Percentiles rank a stretch among this genome's conserved stretches.
These are phyloP conservation scores for Aspergillus hancockii DNA, from an alignment of 495 filamentous ascomycete genomes.

Conservation along the genomic window DNA sequence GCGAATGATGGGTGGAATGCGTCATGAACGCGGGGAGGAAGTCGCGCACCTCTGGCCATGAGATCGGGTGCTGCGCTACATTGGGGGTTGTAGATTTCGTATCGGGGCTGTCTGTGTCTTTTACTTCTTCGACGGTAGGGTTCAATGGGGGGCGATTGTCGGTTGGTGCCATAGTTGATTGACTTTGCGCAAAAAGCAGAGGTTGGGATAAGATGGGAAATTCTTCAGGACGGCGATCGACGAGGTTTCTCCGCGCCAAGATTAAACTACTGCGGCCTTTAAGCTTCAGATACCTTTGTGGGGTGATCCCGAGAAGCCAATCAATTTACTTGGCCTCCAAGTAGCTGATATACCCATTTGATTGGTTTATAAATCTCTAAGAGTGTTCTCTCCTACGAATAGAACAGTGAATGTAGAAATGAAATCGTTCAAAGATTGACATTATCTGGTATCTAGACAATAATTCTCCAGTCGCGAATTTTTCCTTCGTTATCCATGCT, in stretches of 20 bases:
- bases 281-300: neutral
- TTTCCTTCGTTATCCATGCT: constrained; percentile 8
- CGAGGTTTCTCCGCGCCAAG: constrained; percentile 8
- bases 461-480: neutral
- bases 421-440: neutral
- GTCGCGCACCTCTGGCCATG: constrained; percentile 25
- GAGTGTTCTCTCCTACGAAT: too few relatives aligned
- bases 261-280: neutral
- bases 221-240: constrained; percentile 1
- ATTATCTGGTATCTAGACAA: constrained; percentile 8
- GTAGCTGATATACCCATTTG: too few relatives aligned
- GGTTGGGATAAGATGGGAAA: constrained; percentile 9
- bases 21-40: neutral
- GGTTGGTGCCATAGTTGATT: constrained; percentile 1
- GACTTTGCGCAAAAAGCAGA: neutral
- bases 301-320: neutral
- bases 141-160: constrained; percentile 9
- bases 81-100: neutral
- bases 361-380: too few relatives aligned
- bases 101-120: constrained; percentile 3
- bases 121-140: constrained; percentile 23
- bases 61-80: neutral
- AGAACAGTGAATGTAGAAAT: neutral
- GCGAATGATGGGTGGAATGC: neutral
- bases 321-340: neutral